These are phyloP conservation scores for Cicer judaicum DNA, from an alignment of 306 rosid species.

Conservation along the genomic window DNA sequence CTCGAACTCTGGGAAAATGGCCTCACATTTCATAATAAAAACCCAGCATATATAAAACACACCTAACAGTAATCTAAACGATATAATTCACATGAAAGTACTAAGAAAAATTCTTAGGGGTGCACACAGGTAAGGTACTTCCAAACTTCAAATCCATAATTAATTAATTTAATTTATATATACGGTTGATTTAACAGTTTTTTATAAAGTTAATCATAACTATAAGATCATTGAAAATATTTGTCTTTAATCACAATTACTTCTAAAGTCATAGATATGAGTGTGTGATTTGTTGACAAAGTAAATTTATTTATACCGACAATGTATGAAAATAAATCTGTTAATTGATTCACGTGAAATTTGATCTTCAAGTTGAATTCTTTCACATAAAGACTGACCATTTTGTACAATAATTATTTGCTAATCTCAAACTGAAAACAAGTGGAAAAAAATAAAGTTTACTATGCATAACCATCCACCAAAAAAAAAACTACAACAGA, in stretches of 20 bases:
- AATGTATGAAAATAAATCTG: too few species aligned
- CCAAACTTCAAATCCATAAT: background rate
- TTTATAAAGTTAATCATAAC: too few species aligned
- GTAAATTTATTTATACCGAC: too few species aligned
- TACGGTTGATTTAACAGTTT: too few species aligned
- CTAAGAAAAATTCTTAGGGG: constrained; percentile 12
- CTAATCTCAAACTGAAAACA: constrained; percentile 44
- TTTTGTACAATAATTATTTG: constrained; percentile 29
- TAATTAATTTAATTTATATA: too few species aligned
- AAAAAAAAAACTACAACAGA: constrained; percentile 36
- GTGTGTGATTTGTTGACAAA: too few species aligned
- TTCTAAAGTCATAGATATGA: too few species aligned
- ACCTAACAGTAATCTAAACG: constrained; percentile 11
- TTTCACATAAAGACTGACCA: constrained; percentile 32
- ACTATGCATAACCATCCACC: constrained; percentile 45
- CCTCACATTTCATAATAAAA: too few species aligned
- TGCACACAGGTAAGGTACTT: constrained; percentile 29
- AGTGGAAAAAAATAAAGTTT: constrained; percentile 47
- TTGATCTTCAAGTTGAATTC: constrained; percentile 47
- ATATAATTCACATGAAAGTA: constrained; percentile 7
- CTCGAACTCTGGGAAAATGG: too few species aligned
- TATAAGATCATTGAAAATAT: too few species aligned
- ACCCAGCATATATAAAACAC: constrained; percentile 7
- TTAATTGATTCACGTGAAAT: constrained; percentile 29
- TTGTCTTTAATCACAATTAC: too few species aligned